Base-by-base conservation (phyloP, 2,329 filamentous ascomycete genomes). In the Colletotrichum spinosum region DNA sequence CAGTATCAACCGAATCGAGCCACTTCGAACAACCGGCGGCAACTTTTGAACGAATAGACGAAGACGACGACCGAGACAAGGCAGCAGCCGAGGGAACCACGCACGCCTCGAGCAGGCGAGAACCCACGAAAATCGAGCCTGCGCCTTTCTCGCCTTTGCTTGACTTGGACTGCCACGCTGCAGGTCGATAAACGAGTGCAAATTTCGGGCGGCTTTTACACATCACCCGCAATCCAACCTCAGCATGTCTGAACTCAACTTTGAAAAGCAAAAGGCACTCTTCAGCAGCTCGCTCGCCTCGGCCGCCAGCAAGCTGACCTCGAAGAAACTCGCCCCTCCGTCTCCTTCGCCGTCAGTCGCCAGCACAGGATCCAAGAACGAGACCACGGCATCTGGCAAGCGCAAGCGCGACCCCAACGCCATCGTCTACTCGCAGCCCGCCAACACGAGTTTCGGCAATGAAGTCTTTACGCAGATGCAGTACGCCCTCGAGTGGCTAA, bases 381-480 rank as follows among this genome's bases (percentile, higher is more conserved):
- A 88, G 51, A 88, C 89, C 67, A 92, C 92, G 13, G 85, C 89
- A 8, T 85, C 88, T 53, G 86, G 86, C 60, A 89, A 88, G 76
- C 83, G 83, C 67, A 89, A 90, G 78, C 83, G 86, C 72, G 86
- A 88, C 69, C 75, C 78, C 45, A 77, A 76, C 6, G 82, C 83
- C 51, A 81, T 84, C 11, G 83, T 92, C 57, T 95, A 90, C 79
- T 94, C 92, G 60, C 92, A 94, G 79, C 92, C 92, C 17, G 86
- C 87, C 69, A 89, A 90, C 73, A 92, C 89, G 13, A 91, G 90
- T 74, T 92, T 90, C 56, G 93, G 94, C 70, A 85, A 85, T 66
- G 91, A 95, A 77, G 89, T 96, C 76, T 90, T 93, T 82, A 97
- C 94, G 11, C 92, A 97, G 77, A 90, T 97, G 75, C 88, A 91